These are phyloP conservation scores for Mucor piriformis DNA, from an alignment of 371 early-diverging fungal genomes.

Conservation along the genomic window DNA sequence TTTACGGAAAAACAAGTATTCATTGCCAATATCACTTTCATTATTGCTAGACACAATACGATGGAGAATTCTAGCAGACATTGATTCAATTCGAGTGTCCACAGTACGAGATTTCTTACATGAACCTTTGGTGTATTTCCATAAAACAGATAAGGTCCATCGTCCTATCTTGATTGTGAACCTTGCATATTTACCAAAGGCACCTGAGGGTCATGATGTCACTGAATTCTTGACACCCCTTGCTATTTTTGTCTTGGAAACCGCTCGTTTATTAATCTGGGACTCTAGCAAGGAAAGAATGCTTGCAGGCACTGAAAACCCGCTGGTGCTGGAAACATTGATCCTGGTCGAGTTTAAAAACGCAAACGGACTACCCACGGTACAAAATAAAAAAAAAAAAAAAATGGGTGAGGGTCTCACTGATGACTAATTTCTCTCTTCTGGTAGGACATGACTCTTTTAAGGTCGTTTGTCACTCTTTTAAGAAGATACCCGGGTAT, in stretches of 20 bases:
- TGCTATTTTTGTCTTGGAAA: conserved; percentile 45
- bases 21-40: conserved; percentile 39
- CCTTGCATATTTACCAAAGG: conserved; percentile 32
- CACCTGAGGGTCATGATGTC: conserved; percentile 17
- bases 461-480: conserved; percentile 35
- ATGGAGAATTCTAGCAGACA: conserved; percentile 41
- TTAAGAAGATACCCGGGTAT: conserved; percentile 44
- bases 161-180: conserved; percentile 45
- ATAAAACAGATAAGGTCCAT: conserved; percentile 31
- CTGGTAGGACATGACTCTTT: conserved; percentile 34
- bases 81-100: conserved; percentile 26
- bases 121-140: conserved; percentile 42
- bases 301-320: conserved; percentile 10
- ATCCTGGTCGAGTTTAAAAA: conserved; percentile 46
- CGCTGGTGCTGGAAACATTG: conserved; percentile 33
- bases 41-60: conserved; percentile 40
- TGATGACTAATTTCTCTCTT: neutral
- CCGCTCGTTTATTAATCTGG: conserved; percentile 27
- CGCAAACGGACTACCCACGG: conserved; percentile 39
- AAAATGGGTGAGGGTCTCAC: neutral
- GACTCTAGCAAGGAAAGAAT: conserved; percentile 30
- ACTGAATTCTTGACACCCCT: conserved; percentile 35
- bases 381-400: conserved; percentile 9
- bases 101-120: conserved; percentile 25
- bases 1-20: conserved; percentile 38